Conservation (phyloP, 257 asterid genomes). For the Marsdenia floribunda region DNA sequence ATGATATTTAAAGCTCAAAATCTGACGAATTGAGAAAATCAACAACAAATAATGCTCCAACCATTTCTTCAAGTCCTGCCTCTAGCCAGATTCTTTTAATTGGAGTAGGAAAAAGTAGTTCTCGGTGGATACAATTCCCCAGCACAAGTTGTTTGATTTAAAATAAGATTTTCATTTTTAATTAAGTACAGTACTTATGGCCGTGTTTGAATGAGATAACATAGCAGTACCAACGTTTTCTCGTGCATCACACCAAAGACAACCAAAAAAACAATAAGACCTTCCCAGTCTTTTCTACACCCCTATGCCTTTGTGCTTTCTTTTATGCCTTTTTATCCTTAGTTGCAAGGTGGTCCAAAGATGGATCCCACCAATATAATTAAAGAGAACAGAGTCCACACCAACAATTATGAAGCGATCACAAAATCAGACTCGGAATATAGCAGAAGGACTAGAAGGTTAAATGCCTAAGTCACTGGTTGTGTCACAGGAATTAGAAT, state of each 20-base stretch:
- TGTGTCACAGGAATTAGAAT: not conserved
- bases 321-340: not conserved
- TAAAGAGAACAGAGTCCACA: not conserved
- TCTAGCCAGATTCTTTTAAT: not conserved
- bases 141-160: not conserved
- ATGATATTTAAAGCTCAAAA: not conserved
- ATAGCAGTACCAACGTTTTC: not conserved
- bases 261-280: not conserved
- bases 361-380: conserved; percentile 1
- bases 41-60: not conserved
- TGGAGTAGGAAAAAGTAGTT: not conserved
- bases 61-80: not conserved
- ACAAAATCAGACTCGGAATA: not conserved
- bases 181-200: not conserved
- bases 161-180: not conserved
- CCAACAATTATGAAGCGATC: not conserved
- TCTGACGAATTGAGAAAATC: not conserved
- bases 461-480: not conserved
- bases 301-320: not conserved
- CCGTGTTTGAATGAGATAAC: not conserved
- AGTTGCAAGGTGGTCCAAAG: conserved; percentile 3
- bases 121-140: not conserved
- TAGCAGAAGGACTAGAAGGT: not conserved
- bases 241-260: conserved; percentile 6
- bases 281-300: not conserved